These are phyloP conservation scores for Boletus patriciae DNA, from an alignment of 768 basidiomycete species.

Conservation along the genomic window DNA sequence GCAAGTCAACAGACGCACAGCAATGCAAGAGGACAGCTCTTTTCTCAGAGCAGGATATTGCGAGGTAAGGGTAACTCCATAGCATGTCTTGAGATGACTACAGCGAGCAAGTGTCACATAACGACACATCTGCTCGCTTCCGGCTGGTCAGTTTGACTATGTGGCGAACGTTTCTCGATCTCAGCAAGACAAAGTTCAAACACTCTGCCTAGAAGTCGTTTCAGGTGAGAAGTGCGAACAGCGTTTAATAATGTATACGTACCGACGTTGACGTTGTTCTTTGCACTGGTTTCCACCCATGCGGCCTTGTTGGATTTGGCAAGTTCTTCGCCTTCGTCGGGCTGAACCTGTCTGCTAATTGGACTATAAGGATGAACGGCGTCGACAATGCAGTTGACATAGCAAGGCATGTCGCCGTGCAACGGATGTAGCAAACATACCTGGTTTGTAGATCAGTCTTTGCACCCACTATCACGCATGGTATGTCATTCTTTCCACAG, in stretches of 20 bases:
- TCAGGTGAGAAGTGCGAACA: neutral
- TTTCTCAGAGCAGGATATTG: slow-evolving; percentile 33
- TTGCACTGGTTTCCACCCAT: slow-evolving; percentile 88
- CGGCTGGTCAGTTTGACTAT: slow-evolving; percentile 44
- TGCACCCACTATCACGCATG: slow-evolving; percentile 92
- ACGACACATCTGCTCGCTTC: slow-evolving; percentile 47
- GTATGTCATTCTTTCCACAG: slow-evolving; percentile 78
- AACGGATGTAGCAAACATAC: slow-evolving; percentile 44
- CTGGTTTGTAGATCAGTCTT: slow-evolving; percentile 80
- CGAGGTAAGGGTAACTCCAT: slow-evolving; percentile 31
- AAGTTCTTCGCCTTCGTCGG: slow-evolving; percentile 71
- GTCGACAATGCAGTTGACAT: slow-evolving; percentile 12
- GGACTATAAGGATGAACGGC: slow-evolving; percentile 34
- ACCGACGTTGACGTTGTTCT: slow-evolving; percentile 86
- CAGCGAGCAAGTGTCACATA: slow-evolving; percentile 44
- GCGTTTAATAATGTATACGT: slow-evolving; percentile 37
- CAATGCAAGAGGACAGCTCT: slow-evolving; percentile 27
- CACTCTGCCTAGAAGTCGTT: slow-evolving; percentile 57
- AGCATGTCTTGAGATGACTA: slow-evolving; percentile 24
- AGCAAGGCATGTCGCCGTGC: slow-evolving; percentile 10
- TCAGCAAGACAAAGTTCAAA: slow-evolving; percentile 83
- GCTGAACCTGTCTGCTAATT: slow-evolving; percentile 67
- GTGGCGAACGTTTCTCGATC: slow-evolving; percentile 73
- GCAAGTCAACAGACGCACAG: slow-evolving; percentile 33
- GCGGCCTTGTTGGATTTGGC: slow-evolving; percentile 72